phyloP scores from a whole-genome alignment of 1,284 basidiomycete species.

The Thelephora terrestris region DNA sequence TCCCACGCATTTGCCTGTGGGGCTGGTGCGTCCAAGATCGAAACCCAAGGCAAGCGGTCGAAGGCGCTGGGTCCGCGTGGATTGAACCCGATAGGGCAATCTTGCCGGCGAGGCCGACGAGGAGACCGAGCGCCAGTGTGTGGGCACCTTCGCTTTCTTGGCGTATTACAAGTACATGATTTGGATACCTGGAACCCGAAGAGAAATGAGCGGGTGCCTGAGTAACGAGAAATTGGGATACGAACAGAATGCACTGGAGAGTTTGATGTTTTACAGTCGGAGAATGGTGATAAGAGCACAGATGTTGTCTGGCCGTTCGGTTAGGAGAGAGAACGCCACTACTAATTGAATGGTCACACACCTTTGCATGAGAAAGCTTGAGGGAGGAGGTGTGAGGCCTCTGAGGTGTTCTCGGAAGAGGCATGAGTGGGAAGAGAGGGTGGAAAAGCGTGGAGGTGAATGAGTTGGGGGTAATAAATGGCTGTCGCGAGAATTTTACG shows the following conservation, averaged over 20 bases:
- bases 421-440: neutral
- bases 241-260: too few relatives aligned
- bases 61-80: slow-evolving; percentile 14
- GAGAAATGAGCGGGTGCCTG: too few relatives aligned
- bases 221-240: too few relatives aligned
- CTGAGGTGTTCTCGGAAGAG: neutral
- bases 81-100: slow-evolving; percentile 17
- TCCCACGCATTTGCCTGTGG: slow-evolving; percentile 17
- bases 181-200: slow-evolving; percentile 17
- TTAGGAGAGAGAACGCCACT: neutral
- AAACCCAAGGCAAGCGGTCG: slow-evolving; percentile 24
- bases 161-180: slow-evolving; percentile 20
- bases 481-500: neutral
- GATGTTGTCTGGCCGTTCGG: too few relatives aligned
- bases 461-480: neutral
- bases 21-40: slow-evolving; percentile 17
- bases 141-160: slow-evolving; percentile 20
- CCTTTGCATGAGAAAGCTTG: neutral
- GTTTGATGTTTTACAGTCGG: too few relatives aligned
- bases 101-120: slow-evolving; percentile 18
- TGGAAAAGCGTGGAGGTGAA: neutral
- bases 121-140: slow-evolving; percentile 16
- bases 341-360: neutral
- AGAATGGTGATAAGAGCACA: too few relatives aligned
- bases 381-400: neutral